phyloP scores from a whole-genome alignment of 768 basidiomycete species.

The Lactifluus pinguis region DNA sequence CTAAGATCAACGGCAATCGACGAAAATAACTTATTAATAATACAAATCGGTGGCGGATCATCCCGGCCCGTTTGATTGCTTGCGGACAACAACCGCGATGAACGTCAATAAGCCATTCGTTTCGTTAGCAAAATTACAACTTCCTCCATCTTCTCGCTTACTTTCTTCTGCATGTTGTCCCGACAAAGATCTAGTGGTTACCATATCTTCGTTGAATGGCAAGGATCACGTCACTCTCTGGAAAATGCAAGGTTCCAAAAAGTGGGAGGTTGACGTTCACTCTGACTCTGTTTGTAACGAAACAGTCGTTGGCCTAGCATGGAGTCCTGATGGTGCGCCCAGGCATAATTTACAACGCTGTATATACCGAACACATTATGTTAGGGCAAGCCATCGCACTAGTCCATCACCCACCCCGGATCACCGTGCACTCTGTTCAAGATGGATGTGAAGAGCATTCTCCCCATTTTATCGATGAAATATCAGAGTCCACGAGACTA shows the following conservation, averaged over 20 bases:
- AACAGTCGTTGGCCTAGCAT: constrained; percentile 52
- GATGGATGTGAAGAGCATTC: constrained; percentile 53
- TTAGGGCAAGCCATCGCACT: constrained; percentile 58
- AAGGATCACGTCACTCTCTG: constrained; percentile 67
- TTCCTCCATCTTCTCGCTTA: constrained; percentile 51
- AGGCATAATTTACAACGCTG: background rate
- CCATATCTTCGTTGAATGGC: constrained; percentile 58
- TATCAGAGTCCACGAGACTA: constrained; percentile 26
- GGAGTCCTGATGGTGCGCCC: constrained; percentile 73
- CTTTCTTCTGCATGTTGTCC: constrained; percentile 66
- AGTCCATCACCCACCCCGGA: constrained; percentile 54
- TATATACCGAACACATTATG: constrained; percentile 22
- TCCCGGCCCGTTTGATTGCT: background rate
- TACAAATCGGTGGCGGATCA: background rate
- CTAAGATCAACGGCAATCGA: constrained; percentile 43
- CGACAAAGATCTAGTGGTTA: constrained; percentile 70
- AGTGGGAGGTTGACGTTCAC: constrained; percentile 71
- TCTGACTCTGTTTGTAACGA: constrained; percentile 33
- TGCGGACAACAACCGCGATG: constrained; percentile 24
- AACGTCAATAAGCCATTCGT: constrained; percentile 39
- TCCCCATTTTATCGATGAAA: constrained; percentile 30
- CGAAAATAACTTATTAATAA: constrained; percentile 22
- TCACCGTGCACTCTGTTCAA: constrained; percentile 71
- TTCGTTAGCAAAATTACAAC: constrained; percentile 45
- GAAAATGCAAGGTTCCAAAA: constrained; percentile 71